These are phyloP conservation scores for Microdochium bolleyi DNA, from an alignment of 2,329 filamentous ascomycete genomes.

Conservation along the genomic window DNA sequence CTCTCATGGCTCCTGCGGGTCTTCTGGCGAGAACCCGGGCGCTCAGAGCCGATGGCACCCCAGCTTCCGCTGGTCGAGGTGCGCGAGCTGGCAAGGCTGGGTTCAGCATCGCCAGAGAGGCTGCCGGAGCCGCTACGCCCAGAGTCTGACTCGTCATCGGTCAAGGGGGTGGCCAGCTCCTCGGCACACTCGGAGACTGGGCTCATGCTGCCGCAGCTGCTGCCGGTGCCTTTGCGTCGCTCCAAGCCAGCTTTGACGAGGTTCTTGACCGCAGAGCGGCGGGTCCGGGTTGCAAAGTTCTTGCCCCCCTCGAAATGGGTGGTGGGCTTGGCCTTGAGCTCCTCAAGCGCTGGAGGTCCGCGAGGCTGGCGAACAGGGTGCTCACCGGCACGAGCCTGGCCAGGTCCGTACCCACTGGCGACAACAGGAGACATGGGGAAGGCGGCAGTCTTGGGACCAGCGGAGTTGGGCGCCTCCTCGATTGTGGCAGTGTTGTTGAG, in stretches of 20 bases:
- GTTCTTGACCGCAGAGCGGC: slow-evolving; percentile 85
- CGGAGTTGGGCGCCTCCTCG: slow-evolving; percentile 43
- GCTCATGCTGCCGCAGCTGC: slow-evolving; percentile 70
- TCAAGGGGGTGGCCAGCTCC: slow-evolving; percentile 57
- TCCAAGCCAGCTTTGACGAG: slow-evolving; percentile 84
- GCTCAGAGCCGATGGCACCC: slow-evolving; percentile 81
- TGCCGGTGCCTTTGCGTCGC: slow-evolving; percentile 69
- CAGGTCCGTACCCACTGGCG: slow-evolving; percentile 83
- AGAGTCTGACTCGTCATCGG: slow-evolving; percentile 68
- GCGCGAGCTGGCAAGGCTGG: slow-evolving; percentile 65
- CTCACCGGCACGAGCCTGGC: slow-evolving; percentile 86
- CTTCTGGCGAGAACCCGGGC: slow-evolving; percentile 65
- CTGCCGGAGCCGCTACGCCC: slow-evolving; percentile 71
- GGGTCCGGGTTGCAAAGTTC: slow-evolving; percentile 91
- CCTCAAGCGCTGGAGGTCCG: slow-evolving; percentile 84
- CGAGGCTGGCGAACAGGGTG: slow-evolving; percentile 90
- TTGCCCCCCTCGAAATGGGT: slow-evolving; percentile 92
- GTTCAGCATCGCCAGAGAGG: slow-evolving; percentile 64
- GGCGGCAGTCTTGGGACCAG: slow-evolving; percentile 68
- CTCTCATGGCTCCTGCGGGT: slow-evolving; percentile 56
- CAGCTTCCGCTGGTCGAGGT: slow-evolving; percentile 65
- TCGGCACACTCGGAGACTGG: slow-evolving; percentile 77
- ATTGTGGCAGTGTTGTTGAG: slow-evolving; percentile 20
- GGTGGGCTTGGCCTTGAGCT: slow-evolving; percentile 82
- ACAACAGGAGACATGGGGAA: slow-evolving; percentile 69